Evolutionary conservation across 805 yeast genomes (phyloP), one percentile per base, ranked within the genome.

Genomic region (Yarrowia osloensis): DNA sequence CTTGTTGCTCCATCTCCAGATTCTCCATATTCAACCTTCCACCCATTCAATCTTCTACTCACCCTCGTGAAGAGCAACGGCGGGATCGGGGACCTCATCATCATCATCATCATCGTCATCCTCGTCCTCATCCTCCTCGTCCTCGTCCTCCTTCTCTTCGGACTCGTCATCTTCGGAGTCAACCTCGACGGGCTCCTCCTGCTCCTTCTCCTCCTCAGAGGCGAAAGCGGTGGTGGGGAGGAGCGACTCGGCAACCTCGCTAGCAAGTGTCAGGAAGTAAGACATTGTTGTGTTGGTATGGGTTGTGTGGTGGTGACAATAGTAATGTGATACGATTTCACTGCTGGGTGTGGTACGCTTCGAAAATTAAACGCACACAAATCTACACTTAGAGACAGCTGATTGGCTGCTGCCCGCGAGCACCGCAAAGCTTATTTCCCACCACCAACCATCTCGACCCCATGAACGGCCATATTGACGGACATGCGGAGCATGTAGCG

Each of bases 161-260:
- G 73, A 78, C 44, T 61, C 54, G 33, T 44, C 29, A 12, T 42
- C 65, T 15, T 61, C 63, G 49, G 47, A 44, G 24, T 57, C 54
- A 24, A 26, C 37, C 54, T 67, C 50, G 39, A 26, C 70, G 57
- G 69, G 65, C 37, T 70, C 74, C 52, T 71, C 76, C 67, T 71
- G 80, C 63, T 77, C 78, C 33, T 70, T 73, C 61, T 71, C 76
- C 67, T 71, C 80, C 63, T 77, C 78, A 73, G 90, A 97, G 74
- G 97, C 97, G 80, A 84, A 87, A 65, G 96, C 96, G 67, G 84
- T 84, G 73, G 90, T 84, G 77, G 97, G 97, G 72, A 86, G 80
- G 71, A 90, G 82, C 69, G 89, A 84, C 76, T 91, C 96, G 80
- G 89, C 88, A 75, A 91, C 80, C 79, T 91, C 96, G 68, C 69